A percentile compares a stretch with the other conserved stretches of the same genome.
phyloP scores from a whole-genome alignment of 176 grass and related monocot species.

The Aechmea fasciata region DNA sequence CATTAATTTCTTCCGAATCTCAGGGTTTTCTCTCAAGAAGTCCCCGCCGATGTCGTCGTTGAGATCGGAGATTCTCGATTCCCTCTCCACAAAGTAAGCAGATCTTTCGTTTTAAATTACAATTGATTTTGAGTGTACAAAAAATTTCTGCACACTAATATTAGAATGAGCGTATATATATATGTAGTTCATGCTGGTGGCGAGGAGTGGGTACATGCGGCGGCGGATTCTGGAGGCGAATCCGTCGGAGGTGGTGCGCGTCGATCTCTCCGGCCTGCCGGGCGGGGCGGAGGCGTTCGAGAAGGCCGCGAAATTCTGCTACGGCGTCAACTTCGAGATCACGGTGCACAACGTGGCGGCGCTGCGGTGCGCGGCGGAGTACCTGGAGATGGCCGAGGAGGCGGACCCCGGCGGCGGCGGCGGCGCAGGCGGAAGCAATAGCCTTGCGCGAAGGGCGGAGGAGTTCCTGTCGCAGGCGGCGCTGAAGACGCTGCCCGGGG shows the following conservation, averaged over 20 bases:
- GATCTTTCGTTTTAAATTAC: background rate
- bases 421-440: background rate
- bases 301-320: conserved; percentile 58
- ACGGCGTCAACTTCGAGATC: conserved; percentile 70
- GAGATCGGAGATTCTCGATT: conserved; percentile 43
- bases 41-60: conserved; percentile 47
- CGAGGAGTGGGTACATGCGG: conserved; percentile 66
- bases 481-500: conserved; percentile 36
- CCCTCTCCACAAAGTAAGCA: conserved; percentile 75
- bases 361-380: conserved; percentile 49
- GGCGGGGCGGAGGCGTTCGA: conserved; percentile 76
- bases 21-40: conserved; percentile 52
- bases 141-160: background rate
- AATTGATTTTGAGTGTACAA: too few relatives aligned
- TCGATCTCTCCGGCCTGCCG: conserved; percentile 38
- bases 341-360: conserved; percentile 47
- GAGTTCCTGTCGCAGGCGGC: conserved; percentile 42
- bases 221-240: conserved; percentile 24
- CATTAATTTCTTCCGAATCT: background rate
- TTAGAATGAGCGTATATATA: background rate
- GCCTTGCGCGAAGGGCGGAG: conserved; percentile 33
- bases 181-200: conserved; percentile 51
- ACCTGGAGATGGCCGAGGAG: conserved; percentile 56
- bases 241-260: conserved; percentile 8
- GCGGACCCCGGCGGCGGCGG: conserved; percentile 6